Percentiles rank a stretch among this genome's conserved stretches.
These are phyloP conservation scores for Trichosporon coremiiforme DNA, from an alignment of 1,284 basidiomycete genomes.

Conservation along the genomic window DNA sequence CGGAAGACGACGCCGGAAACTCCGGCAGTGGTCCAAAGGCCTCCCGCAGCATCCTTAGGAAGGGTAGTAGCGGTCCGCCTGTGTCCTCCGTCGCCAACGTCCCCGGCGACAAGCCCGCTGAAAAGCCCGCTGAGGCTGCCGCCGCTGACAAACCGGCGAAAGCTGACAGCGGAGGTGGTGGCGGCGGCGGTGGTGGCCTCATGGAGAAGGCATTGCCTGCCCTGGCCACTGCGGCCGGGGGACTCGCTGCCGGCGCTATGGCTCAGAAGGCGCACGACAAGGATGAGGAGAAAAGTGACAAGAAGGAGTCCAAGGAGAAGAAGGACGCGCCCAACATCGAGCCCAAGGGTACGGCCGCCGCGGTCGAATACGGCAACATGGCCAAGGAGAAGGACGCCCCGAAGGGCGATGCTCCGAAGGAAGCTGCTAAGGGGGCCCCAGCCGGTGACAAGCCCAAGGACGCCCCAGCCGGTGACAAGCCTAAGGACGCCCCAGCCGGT, in stretches of 20 bases:
- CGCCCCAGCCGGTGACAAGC: background rate
- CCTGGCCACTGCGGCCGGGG: slow-evolving; percentile 4
- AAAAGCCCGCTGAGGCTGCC: background rate
- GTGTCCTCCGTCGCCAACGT: slow-evolving; percentile 7
- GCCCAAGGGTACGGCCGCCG: background rate
- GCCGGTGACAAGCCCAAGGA: background rate
- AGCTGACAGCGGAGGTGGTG: background rate
- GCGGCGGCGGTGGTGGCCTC: background rate
- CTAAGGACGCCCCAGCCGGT: background rate
- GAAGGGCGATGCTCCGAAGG: background rate
- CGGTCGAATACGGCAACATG: slow-evolving; percentile 8
- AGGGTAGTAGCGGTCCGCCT: background rate
- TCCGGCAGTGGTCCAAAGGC: background rate
- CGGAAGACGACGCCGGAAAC: background rate
- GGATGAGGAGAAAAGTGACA: background rate
- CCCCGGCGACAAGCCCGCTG: no score
- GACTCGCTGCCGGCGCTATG: background rate
- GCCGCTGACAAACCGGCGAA: background rate
- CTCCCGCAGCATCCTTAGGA: background rate
- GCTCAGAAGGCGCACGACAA: slow-evolving; percentile 1
- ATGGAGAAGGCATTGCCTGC: background rate
- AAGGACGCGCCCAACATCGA: slow-evolving; percentile 6
- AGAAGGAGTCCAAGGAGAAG: slow-evolving; percentile 8
- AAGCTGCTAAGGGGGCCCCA: background rate
- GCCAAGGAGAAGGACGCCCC: slow-evolving; percentile 2